Conservation (phyloP, 495 filamentous ascomycete genomes). For the Opeltia flavorubescens region DNA sequence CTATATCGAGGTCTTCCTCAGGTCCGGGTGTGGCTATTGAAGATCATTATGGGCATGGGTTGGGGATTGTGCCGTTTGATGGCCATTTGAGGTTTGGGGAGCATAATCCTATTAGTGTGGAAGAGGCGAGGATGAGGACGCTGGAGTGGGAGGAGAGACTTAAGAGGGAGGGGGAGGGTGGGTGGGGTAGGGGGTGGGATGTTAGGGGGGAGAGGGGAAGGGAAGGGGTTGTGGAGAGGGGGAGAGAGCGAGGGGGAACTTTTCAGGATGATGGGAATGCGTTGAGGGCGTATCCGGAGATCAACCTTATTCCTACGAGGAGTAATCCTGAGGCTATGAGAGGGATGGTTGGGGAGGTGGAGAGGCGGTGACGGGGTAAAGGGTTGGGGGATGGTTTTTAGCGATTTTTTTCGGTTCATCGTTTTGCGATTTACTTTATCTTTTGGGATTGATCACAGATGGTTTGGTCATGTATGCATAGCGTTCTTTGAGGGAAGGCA, state of each 20-base stretch:
- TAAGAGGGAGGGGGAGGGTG: not conserved
- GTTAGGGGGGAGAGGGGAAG: not conserved
- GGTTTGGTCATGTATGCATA: too few species aligned
- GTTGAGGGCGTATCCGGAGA: conserved; percentile 9
- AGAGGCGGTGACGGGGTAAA: not conserved
- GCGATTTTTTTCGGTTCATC: too few species aligned
- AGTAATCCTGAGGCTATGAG: conserved; percentile 4
- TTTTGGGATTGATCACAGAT: too few species aligned
- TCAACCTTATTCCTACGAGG: conserved; percentile 11
- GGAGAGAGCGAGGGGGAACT: not conserved
- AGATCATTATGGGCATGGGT: not conserved
- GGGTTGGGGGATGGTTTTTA: too few species aligned
- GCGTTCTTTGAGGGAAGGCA: too few species aligned
- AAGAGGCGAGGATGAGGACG: conserved; percentile 9
- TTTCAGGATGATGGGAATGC: not conserved
- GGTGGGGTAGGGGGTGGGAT: too few species aligned
- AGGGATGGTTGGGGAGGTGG: not conserved
- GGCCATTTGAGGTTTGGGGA: conserved; percentile 13
- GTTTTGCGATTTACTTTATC: too few species aligned
- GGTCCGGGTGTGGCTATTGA: conserved; percentile 14
- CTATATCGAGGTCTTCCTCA: conserved; percentile 13
- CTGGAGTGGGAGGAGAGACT: conserved; percentile 3
- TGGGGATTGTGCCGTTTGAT: conserved; percentile 12
- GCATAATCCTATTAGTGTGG: conserved; percentile 6
- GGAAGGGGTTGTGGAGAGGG: not conserved